These are phyloP conservation scores for Aspergillus fumigatiaffinis DNA, from an alignment of 2,329 filamentous ascomycete species.

Conservation along the genomic window DNA sequence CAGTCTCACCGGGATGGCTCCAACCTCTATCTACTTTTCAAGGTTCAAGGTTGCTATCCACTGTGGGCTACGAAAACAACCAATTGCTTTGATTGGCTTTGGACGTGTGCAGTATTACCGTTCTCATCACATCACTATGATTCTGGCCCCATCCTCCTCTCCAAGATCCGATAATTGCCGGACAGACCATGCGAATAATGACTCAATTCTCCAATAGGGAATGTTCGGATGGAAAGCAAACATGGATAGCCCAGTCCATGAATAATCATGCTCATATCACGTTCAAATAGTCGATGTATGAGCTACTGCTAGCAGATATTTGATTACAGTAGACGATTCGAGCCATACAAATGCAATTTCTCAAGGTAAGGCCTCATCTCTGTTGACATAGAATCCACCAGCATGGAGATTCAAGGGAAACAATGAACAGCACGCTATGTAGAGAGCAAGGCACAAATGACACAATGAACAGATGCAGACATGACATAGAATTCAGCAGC, in stretches of 20 bases:
- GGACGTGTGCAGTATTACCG: neutral
- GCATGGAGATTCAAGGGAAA: neutral
- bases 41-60: neutral
- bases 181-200: neutral
- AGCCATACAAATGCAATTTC: neutral
- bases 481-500: neutral
- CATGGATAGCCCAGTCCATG: too few relatives aligned
- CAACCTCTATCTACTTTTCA: too few relatives aligned
- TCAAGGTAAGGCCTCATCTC: neutral
- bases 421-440: neutral
- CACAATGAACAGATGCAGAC: neutral
- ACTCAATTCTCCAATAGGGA: neutral
- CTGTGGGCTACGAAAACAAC: neutral
- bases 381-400: neutral
- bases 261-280: too few relatives aligned
- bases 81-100: neutral
- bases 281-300: too few relatives aligned
- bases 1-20: too few relatives aligned
- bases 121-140: neutral
- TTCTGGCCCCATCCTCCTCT: neutral
- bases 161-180: neutral
- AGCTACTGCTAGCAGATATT: neutral
- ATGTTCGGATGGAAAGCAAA: neutral
- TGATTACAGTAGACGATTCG: neutral
- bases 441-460: neutral